Evolutionary conservation across 1,139 yeast genomes (phyloP), one percentile per base, ranked within the genome.

Genomic region (Hansenula lynferdii): DNA sequence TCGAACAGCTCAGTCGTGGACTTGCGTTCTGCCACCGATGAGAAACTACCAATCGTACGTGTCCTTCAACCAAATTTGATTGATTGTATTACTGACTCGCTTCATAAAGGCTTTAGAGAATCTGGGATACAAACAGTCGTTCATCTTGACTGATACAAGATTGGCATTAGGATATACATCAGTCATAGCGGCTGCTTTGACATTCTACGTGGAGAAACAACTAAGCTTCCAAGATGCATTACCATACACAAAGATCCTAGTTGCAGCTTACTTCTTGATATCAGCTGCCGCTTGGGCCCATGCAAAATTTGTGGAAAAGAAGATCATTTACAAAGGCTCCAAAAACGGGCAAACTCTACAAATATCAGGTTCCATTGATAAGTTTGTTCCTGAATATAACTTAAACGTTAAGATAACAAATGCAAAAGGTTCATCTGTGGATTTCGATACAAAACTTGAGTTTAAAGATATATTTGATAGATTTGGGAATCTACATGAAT

Each of bases 141-240:
- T 77, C 54, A 53, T 53, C 12, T 57, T 80, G 27, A 67, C 67
- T 35, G 95, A 89, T 54, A 61, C 72, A 21, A 81, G 84, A 50
- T 67, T 90, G 34, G 79, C 71, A 1, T 59, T 89, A 32, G 96
- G 96, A 0, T 80, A 78, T 50, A 48, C 70, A 11, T 76, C 87
- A 3, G 90, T 85, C 9, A 62, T 67, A 1, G 63, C 81, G 15
- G 85, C 95, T 3, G 96, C 74, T 2, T 58, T 66, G 6, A 74
- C 87, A 41, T 87, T 75, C 55, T 68, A 70, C 42, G 58, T 78
- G 31, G 97, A 90, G 58, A 83, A 83, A 61, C 75, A 77, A 47
- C 65, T 67, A 42, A 66, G 78, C 44, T 70, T 71, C 48, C 53
- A 57, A 8, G 65, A 65, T 6, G 68, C 69, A 4, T 55, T 64